A percentile compares a stretch with the other conserved stretches of the same genome.
phyloP scores from a whole-genome alignment of 306 rosid genomes.

The Ziziphus jujuba region DNA sequence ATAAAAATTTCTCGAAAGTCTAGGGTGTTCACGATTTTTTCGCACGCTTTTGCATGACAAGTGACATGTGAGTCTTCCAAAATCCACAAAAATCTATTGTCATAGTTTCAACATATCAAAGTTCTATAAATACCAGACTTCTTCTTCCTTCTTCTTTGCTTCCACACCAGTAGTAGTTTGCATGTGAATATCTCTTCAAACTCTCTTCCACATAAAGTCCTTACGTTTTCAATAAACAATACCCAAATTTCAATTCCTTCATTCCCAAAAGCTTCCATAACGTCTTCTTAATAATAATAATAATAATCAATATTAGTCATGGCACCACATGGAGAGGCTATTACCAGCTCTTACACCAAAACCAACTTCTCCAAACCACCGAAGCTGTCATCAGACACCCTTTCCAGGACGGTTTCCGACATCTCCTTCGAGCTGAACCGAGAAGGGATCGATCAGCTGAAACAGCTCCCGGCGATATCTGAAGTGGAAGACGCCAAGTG shows the following conservation, averaged over 20 bases:
- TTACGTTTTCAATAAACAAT: neutral
- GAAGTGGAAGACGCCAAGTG: conserved; percentile 85
- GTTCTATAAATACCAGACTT: conserved; percentile 52
- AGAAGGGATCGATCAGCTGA: conserved; percentile 32
- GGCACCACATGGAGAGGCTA: conserved; percentile 85
- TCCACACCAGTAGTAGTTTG: conserved; percentile 1
- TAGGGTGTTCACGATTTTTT: conserved; percentile 43
- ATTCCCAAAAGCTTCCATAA: too few relatives aligned
- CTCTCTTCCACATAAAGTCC: neutral
- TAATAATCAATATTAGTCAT: conserved; percentile 18
- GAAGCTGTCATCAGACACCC: conserved; percentile 49
- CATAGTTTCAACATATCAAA: neutral
- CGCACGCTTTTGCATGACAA: conserved; percentile 32
- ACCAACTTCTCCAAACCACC: conserved; percentile 51
- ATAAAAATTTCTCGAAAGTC: conserved; percentile 40
- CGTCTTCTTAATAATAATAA: too few relatives aligned
- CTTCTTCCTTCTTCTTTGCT: neutral
- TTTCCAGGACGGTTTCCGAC: conserved; percentile 75
- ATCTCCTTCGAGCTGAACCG: conserved; percentile 64
- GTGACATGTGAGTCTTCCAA: conserved; percentile 41
- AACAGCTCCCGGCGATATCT: conserved; percentile 52
- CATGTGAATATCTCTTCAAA: conserved; percentile 13
- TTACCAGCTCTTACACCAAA: conserved; percentile 28
- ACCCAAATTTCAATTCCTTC: neutral
- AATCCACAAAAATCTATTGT: conserved; percentile 46